phyloP scores from a whole-genome alignment of 2,329 filamentous ascomycete genomes.

The Hortaea werneckii region DNA sequence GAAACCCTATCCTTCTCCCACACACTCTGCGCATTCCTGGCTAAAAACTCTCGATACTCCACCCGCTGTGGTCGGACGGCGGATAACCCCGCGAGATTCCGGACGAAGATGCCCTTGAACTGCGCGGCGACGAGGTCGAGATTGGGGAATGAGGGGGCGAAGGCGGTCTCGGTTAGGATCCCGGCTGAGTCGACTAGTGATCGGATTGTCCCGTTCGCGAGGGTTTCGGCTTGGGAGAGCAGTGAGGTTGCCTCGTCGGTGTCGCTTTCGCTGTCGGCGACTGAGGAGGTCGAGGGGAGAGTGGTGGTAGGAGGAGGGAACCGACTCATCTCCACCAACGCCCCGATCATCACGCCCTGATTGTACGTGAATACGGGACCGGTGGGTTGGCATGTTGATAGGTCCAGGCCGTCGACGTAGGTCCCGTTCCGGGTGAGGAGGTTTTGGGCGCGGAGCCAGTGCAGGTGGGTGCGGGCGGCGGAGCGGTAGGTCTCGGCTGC shows the following conservation, averaged over 20 bases:
- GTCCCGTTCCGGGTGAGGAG: conserved; percentile 39
- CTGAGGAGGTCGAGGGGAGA: too few relatives aligned
- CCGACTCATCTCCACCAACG: conserved; percentile 41
- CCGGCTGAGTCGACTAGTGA: conserved; percentile 27
- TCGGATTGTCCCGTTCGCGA: conserved; percentile 29
- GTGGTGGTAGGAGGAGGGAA: not conserved
- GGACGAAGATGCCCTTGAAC: conserved; percentile 64
- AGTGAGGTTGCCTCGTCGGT: conserved; percentile 22
- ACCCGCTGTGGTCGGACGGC: conserved; percentile 35
- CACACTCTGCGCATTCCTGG: conserved; percentile 52
- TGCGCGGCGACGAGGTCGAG: conserved; percentile 39
- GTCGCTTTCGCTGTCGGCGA: conserved; percentile 16
- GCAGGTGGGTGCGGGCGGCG: conserved; percentile 35
- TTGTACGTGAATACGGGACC: conserved; percentile 43
- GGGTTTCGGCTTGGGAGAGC: conserved; percentile 23
- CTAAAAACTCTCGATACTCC: conserved; percentile 44
- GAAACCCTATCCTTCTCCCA: conserved; percentile 44
- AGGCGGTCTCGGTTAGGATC: conserved; percentile 26
- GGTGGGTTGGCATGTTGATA: conserved; percentile 34
- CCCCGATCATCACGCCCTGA: conserved; percentile 52
- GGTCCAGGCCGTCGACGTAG: conserved; percentile 43
- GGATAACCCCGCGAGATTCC: conserved; percentile 52
- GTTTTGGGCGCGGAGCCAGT: conserved; percentile 40
- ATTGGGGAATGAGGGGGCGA: conserved; percentile 5
- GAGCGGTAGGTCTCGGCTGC: conserved; percentile 26